Evolutionary conservation across 306 rosid genomes (phyloP), one percentile per base, ranked within the genome.

Genomic region (Begonia fuchsioides): DNA sequence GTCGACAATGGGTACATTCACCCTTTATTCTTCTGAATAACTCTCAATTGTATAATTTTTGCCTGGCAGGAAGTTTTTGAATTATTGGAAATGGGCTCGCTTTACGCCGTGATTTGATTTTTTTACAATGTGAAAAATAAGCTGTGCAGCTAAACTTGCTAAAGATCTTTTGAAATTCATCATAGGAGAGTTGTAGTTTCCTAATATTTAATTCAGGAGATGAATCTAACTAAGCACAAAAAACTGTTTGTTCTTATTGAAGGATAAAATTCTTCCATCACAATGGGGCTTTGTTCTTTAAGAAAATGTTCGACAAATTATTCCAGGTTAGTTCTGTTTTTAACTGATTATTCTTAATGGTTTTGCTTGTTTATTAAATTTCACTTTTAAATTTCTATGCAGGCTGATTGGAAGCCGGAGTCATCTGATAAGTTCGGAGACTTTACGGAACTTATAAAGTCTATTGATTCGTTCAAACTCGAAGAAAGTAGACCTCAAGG

Each of bases 381-480:
- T 32, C 48, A 32, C 11, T 47, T 32, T 55, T 43, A 56, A 61
- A 52, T 51, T 38, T 70, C 39, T 54, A 35, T 56, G 45, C 80
- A 88, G 95, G 95, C 58, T 54, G 97, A 88, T 52, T 88, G 97
- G 97, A 88, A 78, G 60, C 93, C 97, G 6, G 93, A 68, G 76
- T 76, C 79, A 13, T 78, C 90, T 3, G 71, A 68, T 43, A 78
- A 58, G 47, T 88, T 74, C 16, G 78, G 82, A 63, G 90, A 88
- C 58, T 64, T 88, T 43, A 47, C 66, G 13, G 84, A 76, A 51
- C 62, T 84, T 55, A 57, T 81, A 19, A 70, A 81, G 76, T 77
- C 84, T 46, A 62, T 81, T 35, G 78, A 67, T 60, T 64, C 64
- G 15, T 60, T 72, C 43, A 79, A 62, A 60, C 66, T 88, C 12